These are phyloP conservation scores for Cytidiella melzeri DNA, from an alignment of 768 basidiomycete species.

Conservation along the genomic window DNA sequence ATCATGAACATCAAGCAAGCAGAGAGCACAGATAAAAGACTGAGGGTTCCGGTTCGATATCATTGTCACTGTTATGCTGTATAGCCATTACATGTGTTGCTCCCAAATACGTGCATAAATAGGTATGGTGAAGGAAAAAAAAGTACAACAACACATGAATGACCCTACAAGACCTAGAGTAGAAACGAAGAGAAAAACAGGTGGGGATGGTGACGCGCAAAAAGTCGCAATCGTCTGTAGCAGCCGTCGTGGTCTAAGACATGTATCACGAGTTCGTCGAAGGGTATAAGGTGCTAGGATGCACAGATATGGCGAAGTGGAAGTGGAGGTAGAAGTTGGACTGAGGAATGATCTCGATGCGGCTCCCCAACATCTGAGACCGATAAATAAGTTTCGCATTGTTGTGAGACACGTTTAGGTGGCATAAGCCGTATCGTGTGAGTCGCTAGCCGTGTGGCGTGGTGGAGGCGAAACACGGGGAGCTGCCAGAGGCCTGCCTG, in stretches of 20 bases:
- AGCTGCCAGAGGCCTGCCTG: background rate
- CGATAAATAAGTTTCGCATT: no score
- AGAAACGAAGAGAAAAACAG: no score
- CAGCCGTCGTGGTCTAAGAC: no score
- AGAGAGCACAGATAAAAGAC: no score
- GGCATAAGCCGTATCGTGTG: slow-evolving; percentile 1
- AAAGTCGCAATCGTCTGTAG: background rate
- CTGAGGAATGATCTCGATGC: background rate
- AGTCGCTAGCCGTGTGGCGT: background rate
- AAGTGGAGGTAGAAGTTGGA: background rate
- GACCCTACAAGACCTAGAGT: slow-evolving; percentile 2
- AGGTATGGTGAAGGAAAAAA: no score
- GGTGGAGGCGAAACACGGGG: slow-evolving; percentile 1
- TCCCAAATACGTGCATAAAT: background rate
- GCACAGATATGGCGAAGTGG: background rate
- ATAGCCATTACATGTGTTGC: slow-evolving; percentile 8
- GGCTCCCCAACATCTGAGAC: background rate
- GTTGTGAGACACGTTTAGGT: background rate
- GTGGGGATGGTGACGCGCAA: background rate
- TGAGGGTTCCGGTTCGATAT: no score
- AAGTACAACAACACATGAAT: slow-evolving; percentile 6
- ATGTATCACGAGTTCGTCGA: background rate
- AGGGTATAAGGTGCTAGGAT: background rate
- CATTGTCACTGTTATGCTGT: background rate
- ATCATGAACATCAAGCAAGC: no score